A percentile compares a stretch with the other conserved stretches of the same genome.
phyloP scores from a whole-genome alignment of 148 eudicot species.

The Salicornia ramosissima region DNA sequence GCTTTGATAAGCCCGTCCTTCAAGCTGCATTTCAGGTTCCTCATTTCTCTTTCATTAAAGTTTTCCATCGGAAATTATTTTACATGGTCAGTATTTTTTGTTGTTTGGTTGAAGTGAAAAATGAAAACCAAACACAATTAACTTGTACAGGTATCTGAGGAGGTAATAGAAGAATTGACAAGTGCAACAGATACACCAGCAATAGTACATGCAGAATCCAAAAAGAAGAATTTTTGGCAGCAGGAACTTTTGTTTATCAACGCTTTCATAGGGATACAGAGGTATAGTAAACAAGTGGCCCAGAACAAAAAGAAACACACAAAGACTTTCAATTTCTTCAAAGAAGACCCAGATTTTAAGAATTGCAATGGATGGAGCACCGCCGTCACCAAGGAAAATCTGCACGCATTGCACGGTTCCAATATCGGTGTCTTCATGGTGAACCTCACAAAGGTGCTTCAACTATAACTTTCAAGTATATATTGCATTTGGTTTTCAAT shows the following conservation, averaged over 20 bases:
- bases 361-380: conserved; percentile 74
- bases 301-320: conserved; percentile 44
- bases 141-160: conserved; percentile 47
- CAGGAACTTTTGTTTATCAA: conserved; percentile 33
- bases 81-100: no score
- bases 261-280: conserved; percentile 36
- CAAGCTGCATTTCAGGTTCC: conserved; percentile 65
- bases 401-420: conserved; percentile 41
- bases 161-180: conserved; percentile 48
- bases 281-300: conserved; percentile 24
- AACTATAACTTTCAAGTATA: neutral
- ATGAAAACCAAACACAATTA: neutral
- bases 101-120: no score
- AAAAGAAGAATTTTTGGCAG: conserved; percentile 31
- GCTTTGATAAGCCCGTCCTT: conserved; percentile 61
- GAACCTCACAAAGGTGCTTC: conserved; percentile 52
- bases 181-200: conserved; percentile 37
- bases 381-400: conserved; percentile 43
- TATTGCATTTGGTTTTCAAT: no score
- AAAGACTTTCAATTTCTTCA: conserved; percentile 51
- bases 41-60: neutral
- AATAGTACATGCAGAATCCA: conserved; percentile 46
- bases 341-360: conserved; percentile 51
- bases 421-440: conserved; percentile 61
- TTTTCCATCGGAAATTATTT: neutral